Base-by-base conservation (phyloP, 1,284 basidiomycete species). In the Leucoagaricus sp. region DNA sequence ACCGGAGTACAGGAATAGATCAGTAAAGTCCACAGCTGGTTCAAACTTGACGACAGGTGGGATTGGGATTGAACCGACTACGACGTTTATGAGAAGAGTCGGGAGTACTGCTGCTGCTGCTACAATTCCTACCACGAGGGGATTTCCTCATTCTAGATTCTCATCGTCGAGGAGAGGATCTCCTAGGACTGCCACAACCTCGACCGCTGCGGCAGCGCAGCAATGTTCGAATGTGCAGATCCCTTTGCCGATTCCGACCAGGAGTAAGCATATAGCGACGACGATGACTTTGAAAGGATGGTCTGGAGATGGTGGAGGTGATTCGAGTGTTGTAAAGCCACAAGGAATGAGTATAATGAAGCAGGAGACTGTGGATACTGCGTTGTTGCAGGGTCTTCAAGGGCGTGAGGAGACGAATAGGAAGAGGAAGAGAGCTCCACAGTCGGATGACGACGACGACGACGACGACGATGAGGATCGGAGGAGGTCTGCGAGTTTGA, bases 231-330 rank as follows among this genome's bases (percentile, higher is more conserved):
- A 21, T 26, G 38, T 46, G 42, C 33, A 49, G 5, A 38, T 52
- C 15, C 19, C 49, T 5, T 47, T 52, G 33, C 55, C 42, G 42
- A 57, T 51, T 21, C 55, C 49, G 9, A 51, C 55, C n/a, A 57
- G 49, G 44, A 57, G 55, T 19, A 52, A 33, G 19, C 31, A 13
- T 9, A n/a, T n/a, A n/a, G n/a, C n/a, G n/a, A n/a, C n/a, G n/a
- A n/a, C n/a, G n/a, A 31, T 34, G 25, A n/a, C 25, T 17, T 34
- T 57, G 25, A 51, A 29, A 33, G 55, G 55, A 6, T 57, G 55
- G 55, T 34, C 36, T n/a, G 55, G 55, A 3, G 49, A 47, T 15
- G 33, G 4, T 10, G 15, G n/a, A 26, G 15, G 13, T 41, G 40
- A 7, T 6, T 17, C n/a, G 28, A n/a, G 46, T 47, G 26, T 5